Evolutionary conservation across 768 basidiomycete genomes (phyloP), one percentile per base, ranked within the genome.

Genomic region (Leccinum truebloodii): DNA sequence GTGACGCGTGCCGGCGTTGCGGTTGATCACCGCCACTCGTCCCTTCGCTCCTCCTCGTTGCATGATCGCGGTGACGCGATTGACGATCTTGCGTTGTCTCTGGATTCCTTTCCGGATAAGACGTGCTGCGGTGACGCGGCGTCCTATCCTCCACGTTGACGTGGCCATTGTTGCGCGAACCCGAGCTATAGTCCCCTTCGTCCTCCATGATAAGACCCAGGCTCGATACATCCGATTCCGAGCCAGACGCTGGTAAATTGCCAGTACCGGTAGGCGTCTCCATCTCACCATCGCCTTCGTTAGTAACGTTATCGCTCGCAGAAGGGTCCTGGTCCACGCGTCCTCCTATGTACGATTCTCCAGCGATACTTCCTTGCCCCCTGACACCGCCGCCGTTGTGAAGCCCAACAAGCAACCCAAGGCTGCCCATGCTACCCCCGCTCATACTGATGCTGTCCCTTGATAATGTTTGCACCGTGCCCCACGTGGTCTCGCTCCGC

Each of bases 401-500:
- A 10, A 73, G 68, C 9, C 75, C 73, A 18, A 73, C 32, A 22
- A 76, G 69, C 37, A 63, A 20, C 1, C 73, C 71, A 20, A 76
- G 69, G 24, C 73, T 73, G 52, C 57, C 41, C 65, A 74, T 65
- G 24, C 71, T 71, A 13, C 63, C 65, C 26, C 61, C 69, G 37
- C 60, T 41, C 39, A 41, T 41, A 41, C 18, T 62, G 48, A 65
- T 41, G 55, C 63, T 66, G 46, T 54, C 55, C 37, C 46, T 24
- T 64, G 72, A 65, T 16, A 64, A 56, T 3, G 76, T 68, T 6
- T 63, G 68, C 2, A 74, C 66, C n/a, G 75, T 76, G 41, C 75
- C 75, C 75, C 75, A 76, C 2, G 75, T 76, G 18, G 74, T 74
- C 60, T 70, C 73, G 59, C 73, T 75, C 56, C 73, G 64, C 10